Evolutionary conservation across 805 yeast genomes (phyloP).

Genomic region (Blastobotrys muscicola): DNA sequence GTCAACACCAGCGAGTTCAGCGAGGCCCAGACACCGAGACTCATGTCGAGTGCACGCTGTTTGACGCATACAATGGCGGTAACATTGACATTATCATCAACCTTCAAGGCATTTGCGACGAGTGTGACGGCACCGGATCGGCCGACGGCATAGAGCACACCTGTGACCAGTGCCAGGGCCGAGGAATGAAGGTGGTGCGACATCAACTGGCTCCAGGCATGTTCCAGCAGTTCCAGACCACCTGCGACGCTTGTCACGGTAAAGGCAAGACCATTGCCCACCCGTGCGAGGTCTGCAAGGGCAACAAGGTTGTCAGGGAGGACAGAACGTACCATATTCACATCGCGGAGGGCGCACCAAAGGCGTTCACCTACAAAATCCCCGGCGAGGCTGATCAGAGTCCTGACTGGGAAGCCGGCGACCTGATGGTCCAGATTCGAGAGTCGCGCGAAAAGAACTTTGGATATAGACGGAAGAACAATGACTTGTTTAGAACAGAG

Average conservation of each 20-base stretch:
- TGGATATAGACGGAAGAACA: constrained; percentile 80
- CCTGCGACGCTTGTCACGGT: constrained; percentile 77
- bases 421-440: constrained; percentile 49
- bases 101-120: constrained; percentile 65
- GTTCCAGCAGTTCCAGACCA: constrained; percentile 73
- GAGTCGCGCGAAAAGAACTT: constrained; percentile 52
- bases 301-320: constrained; percentile 52
- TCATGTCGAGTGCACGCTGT: constrained; percentile 45
- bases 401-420: constrained; percentile 80
- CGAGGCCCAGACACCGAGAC: constrained; percentile 59
- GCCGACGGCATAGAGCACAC: constrained; percentile 60
- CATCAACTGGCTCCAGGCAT: constrained; percentile 83
- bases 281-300: constrained; percentile 62
- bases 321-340: constrained; percentile 49
- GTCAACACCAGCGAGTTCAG: constrained; percentile 26
- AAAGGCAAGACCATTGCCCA: constrained; percentile 57
- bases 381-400: constrained; percentile 74
- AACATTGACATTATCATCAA: constrained; percentile 49
- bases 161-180: constrained; percentile 68
- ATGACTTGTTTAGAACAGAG: constrained; percentile 72
- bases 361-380: constrained; percentile 48
- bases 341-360: constrained; percentile 60
- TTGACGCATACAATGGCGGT: constrained; percentile 64
- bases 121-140: constrained; percentile 80
- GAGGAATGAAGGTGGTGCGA: constrained; percentile 54